Evolutionary conservation across 2,329 filamentous ascomycete species (phyloP).

Genomic region (Polychaeton citri): DNA sequence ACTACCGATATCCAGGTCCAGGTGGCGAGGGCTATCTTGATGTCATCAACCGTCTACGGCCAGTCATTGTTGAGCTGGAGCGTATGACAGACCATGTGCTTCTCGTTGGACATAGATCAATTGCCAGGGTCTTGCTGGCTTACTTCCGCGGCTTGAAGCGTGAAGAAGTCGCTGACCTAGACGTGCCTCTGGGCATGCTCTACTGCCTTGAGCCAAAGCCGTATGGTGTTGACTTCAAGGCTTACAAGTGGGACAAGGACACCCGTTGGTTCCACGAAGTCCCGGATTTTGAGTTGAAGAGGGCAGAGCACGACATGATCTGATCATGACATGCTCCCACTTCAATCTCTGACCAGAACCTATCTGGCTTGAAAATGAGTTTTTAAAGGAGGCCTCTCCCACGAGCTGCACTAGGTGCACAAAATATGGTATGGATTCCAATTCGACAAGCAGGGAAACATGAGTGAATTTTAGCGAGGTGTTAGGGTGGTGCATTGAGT

Average conservation of each 20-base stretch:
- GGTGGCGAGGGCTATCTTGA: conserved; percentile 95
- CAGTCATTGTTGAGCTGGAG: conserved; percentile 94
- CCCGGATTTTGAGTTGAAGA: conserved; percentile 66
- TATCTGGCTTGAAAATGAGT: no score
- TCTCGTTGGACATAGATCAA: conserved; percentile 82
- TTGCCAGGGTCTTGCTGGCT: conserved; percentile 82
- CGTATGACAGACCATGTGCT: conserved; percentile 92
- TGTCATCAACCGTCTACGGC: conserved; percentile 85
- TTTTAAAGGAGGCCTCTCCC: no score
- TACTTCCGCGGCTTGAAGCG: conserved; percentile 91
- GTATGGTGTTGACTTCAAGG: conserved; percentile 94
- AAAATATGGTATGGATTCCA: no score
- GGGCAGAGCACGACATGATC: conserved; percentile 31
- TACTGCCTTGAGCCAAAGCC: conserved; percentile 96
- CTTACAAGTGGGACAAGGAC: conserved; percentile 74
- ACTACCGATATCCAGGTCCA: conserved; percentile 91
- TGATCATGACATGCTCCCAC: no score
- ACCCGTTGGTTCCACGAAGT: conserved; percentile 73
- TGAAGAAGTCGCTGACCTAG: conserved; percentile 85
- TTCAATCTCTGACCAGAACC: no score
- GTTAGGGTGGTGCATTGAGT: no score
- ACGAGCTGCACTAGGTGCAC: no score
- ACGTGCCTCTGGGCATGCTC: conserved; percentile 84
- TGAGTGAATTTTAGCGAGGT: no score
- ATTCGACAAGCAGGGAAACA: not conserved